A percentile compares a stretch with the other conserved stretches of the same genome.
Conservation (phyloP, 345 rosid genomes). For the Raphanus raphanistrum region DNA sequence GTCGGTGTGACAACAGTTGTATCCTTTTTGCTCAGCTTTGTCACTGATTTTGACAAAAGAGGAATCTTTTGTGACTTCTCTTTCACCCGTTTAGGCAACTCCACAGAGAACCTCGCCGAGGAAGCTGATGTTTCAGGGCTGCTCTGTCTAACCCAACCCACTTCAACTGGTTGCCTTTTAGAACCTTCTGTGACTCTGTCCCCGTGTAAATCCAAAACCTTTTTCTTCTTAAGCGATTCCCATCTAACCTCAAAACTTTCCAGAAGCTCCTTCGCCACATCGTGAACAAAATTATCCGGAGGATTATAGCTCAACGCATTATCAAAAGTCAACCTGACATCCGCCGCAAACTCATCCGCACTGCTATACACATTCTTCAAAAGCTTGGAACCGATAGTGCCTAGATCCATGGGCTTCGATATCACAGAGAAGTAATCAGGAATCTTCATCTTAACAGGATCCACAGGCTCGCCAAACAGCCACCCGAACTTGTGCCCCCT, state of each 20-base stretch:
- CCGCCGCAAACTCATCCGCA: slow-evolving; percentile 71
- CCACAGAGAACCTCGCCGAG: slow-evolving; percentile 29
- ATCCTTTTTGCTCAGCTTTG: slow-evolving; percentile 16
- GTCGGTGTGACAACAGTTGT: neutral
- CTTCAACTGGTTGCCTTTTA: slow-evolving; percentile 30
- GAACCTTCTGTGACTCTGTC: slow-evolving; percentile 10
- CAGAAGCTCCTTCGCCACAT: slow-evolving; percentile 49
- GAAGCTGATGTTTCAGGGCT: slow-evolving; percentile 43
- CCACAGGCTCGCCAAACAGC: slow-evolving; percentile 69
- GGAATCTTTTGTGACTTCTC: slow-evolving; percentile 32
- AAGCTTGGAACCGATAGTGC: slow-evolving; percentile 65
- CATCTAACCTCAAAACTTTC: slow-evolving; percentile 60
- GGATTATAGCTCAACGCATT: slow-evolving; percentile 92
- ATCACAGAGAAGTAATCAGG: slow-evolving; percentile 85
- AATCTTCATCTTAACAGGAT: slow-evolving; percentile 59
- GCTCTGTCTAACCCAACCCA: slow-evolving; percentile 35
- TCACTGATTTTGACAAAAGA: slow-evolving; percentile 32
- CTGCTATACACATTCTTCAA: slow-evolving; percentile 46
- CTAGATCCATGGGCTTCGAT: slow-evolving; percentile 82
- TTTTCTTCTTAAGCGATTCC: slow-evolving; percentile 59
- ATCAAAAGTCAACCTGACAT: slow-evolving; percentile 70
- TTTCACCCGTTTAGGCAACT: slow-evolving; percentile 37
- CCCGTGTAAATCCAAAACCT: slow-evolving; percentile 29
- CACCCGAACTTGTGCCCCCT: slow-evolving; percentile 51
- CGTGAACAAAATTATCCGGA: slow-evolving; percentile 52